Percentiles rank a stretch among this genome's conserved stretches.
Conservation (phyloP, 2,329 filamentous ascomycete genomes). For the Exophiala alcalophila region DNA sequence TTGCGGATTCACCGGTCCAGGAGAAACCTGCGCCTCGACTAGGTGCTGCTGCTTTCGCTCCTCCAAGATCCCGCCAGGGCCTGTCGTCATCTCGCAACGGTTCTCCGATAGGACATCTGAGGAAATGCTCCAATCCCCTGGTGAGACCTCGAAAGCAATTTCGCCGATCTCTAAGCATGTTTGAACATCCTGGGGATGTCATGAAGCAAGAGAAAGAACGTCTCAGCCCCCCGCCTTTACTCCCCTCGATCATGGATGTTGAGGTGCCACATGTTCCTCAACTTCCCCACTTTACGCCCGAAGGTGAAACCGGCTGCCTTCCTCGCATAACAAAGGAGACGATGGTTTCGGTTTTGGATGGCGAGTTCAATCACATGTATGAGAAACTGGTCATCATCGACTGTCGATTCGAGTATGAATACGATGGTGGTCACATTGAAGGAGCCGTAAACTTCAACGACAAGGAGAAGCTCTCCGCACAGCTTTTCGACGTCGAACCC, state of each 20-base stretch:
- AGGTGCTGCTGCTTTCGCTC: slow-evolving; percentile 35
- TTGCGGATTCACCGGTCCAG: slow-evolving; percentile 73
- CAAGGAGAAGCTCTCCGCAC: slow-evolving; percentile 77
- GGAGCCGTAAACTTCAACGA: slow-evolving; percentile 95
- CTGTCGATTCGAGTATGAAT: slow-evolving; percentile 98
- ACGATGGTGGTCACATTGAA: slow-evolving; percentile 91
- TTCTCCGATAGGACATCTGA: slow-evolving; percentile 69
- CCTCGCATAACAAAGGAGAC: slow-evolving; percentile 82
- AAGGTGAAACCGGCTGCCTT: slow-evolving; percentile 78
- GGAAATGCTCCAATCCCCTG: slow-evolving; percentile 70
- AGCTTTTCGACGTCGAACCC: slow-evolving; percentile 68
- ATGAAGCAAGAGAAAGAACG: slow-evolving; percentile 71
- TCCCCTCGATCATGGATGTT: slow-evolving; percentile 78
- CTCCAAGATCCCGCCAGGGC: slow-evolving; percentile 21
- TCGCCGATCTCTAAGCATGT: slow-evolving; percentile 94
- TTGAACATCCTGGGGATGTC: slow-evolving; percentile 83
- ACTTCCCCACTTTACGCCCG: slow-evolving; percentile 79
- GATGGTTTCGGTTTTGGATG: slow-evolving; percentile 81
- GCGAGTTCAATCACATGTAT: slow-evolving; percentile 72
- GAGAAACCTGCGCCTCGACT: slow-evolving; percentile 19
- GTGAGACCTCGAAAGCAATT: slow-evolving; percentile 81
- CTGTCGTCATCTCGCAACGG: slow-evolving; percentile 58
- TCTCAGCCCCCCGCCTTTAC: slow-evolving; percentile 46
- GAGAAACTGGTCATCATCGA: slow-evolving; percentile 85
- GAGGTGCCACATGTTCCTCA: slow-evolving; percentile 62